phyloP scores from a whole-genome alignment of 1,284 basidiomycete genomes.

The Ustilago shanxiensis region DNA sequence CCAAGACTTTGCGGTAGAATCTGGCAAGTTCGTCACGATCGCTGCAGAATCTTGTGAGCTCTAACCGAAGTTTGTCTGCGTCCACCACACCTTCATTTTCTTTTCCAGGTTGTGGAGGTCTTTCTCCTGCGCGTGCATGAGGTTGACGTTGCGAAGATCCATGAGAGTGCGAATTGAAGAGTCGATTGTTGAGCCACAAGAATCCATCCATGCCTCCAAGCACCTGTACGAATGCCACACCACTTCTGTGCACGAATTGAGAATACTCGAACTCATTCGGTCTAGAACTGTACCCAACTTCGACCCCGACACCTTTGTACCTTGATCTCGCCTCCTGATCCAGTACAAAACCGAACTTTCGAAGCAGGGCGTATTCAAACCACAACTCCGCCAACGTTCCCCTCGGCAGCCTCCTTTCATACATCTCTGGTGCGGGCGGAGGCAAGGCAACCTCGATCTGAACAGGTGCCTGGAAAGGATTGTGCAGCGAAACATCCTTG shows the following conservation, averaged over 20 bases:
- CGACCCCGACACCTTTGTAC: constrained; percentile 54
- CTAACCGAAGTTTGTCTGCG: constrained; percentile 52
- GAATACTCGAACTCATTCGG: constrained; percentile 65
- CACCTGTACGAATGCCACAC: constrained; percentile 68
- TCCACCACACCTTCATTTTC: constrained; percentile 20
- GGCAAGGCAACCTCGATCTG: constrained; percentile 62
- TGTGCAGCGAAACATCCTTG: constrained; percentile 65
- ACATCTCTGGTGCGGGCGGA: constrained; percentile 59
- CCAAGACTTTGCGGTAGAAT: constrained; percentile 57
- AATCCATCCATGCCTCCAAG: constrained; percentile 64
- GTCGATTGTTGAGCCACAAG: constrained; percentile 68
- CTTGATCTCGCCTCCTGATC: constrained; percentile 65
- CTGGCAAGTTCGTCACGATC: constrained; percentile 49
- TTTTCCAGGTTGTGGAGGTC: neutral
- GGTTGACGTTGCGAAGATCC: neutral
- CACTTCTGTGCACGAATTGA: constrained; percentile 67
- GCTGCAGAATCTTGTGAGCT: constrained; percentile 59
- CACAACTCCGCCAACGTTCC: constrained; percentile 55
- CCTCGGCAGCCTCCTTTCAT: constrained; percentile 44
- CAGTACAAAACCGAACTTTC: constrained; percentile 66
- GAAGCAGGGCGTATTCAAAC: constrained; percentile 66
- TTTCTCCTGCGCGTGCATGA: neutral
- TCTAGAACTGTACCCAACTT: constrained; percentile 64
- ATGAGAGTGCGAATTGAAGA: constrained; percentile 56
- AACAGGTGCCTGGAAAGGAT: constrained; percentile 67